Evolutionary conservation across 768 basidiomycete genomes (phyloP), one percentile per base, ranked within the genome.

Genomic region (Lactarius akahatsu): DNA sequence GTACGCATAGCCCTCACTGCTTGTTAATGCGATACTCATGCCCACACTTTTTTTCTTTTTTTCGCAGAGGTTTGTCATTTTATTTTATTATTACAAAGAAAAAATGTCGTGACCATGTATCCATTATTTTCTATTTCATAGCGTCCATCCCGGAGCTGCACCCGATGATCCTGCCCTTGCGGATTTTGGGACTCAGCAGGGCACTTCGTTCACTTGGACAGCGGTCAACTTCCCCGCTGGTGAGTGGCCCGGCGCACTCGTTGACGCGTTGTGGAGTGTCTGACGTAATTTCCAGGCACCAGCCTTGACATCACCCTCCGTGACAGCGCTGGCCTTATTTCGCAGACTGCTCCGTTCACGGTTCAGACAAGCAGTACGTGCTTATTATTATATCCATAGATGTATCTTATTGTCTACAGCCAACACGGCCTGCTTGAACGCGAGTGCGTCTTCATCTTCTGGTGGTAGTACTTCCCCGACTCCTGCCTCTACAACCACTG

Each of bases 281-380:
- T 52, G 4, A 59, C 36, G 67, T 40, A 59, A 23, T 56, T 50
- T 64, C 0, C 64, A 85, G 87, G 79, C n/a, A 82, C 81, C 4
- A 73, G 70, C 47, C 74, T 93, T 63, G 86, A 84, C 60, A 73
- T 93, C 34, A 80, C 77, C 15, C 66, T 94, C 68, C 83, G 82
- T 73, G 93, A 95, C 72, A 74, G 64, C 63, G 83, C 77, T 38
- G 92, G 93, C 71, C 0, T 26, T 0, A 30, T 73, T 57, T 79
- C 74, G 0, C 86, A 86, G 71, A 76, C 82, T 2, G 89, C 82
- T 7, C 38, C 84, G 2, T 81, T 91, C 79, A 78, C 75, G 18
- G 73, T 90, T 68, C 70, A 74, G 36, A 0, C 76, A 8, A 80
- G 86, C 52, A 23, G 62, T 56, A 52, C 30, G 50, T 32, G 15